Evolutionary conservation across 2,329 filamentous ascomycete species (phyloP), one percentile per base, ranked within the genome.

Genomic region (Nothopassalora personata): DNA sequence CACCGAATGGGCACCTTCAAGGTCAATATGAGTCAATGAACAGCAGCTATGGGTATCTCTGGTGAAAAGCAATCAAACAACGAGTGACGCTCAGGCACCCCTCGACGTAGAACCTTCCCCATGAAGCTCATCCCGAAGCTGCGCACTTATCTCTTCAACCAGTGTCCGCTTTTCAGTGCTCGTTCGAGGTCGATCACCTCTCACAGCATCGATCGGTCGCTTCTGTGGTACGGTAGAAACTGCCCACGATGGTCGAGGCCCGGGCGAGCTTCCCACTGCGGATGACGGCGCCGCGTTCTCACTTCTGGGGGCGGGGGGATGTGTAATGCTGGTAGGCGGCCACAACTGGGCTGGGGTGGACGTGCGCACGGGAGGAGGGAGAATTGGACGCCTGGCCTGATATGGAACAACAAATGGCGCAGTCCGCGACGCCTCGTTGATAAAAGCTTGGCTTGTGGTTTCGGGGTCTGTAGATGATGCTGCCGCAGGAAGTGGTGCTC

Each of bases 241-340:
- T 19, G 50, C 50, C 28, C 50, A 53, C 15, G 50, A 28, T 33
- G 50, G 50, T 15, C 50, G 27, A 36, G 31, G 13, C 11, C 19
- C 30, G 11, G n/a, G 31, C 15, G 50, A 33, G 50, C 27, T n/a
- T 7, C 5, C 15, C 50, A 7, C 50, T 18, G 31, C n/a, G 15
- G 11, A 15, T 46, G 3, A 15, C 43, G 7, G 43, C 19, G 8
- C 15, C n/a, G 15, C 43, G n/a, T 6, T 46, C 28, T 4, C 50
- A 53, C 7, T 19, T 19, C 50, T 33, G 19, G 10, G 27, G 13
- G 56, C 50, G 9, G 46, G 31, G 5, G 56, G 56, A 33, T 53
- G 56, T 19, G 49, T 53, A 13, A 53, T 36, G 28, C 56, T 58
- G 11, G 39, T 28, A 19, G 54, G 56, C 39, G 49, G 56, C 49